phyloP scores from a whole-genome alignment of 1,139 yeast genomes.

The Zygosaccharomyces pseudobailii region DNA sequence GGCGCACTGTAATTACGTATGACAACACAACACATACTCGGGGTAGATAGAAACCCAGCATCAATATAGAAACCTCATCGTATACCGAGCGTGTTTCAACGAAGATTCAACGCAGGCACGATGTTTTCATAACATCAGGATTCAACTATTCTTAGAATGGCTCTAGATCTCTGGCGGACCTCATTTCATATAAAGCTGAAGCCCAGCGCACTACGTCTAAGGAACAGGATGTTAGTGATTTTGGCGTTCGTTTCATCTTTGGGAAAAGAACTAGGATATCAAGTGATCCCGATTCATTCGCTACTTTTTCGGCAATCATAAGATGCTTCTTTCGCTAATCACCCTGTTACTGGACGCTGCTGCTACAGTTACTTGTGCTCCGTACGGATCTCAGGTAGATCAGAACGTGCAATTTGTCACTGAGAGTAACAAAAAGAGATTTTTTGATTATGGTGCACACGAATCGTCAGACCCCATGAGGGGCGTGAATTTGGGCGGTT shows the following conservation, averaged over 20 bases:
- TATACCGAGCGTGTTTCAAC: background rate
- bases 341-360: background rate
- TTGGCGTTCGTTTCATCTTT: too few relatives aligned
- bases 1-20: too few relatives aligned
- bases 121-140: background rate
- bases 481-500: slow-evolving; percentile 89
- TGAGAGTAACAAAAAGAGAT: slow-evolving; percentile 22
- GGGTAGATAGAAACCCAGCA: background rate
- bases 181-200: background rate
- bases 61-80: background rate
- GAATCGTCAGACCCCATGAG: slow-evolving; percentile 37
- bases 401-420: slow-evolving; percentile 18
- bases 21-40: too few relatives aligned
- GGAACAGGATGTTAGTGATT: too few relatives aligned
- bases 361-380: background rate
- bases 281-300: too few relatives aligned
- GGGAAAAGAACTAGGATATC: too few relatives aligned
- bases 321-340: background rate
- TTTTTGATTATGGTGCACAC: slow-evolving; percentile 23
- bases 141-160: background rate
- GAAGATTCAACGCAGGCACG: background rate
- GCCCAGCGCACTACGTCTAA: background rate
- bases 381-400: background rate
- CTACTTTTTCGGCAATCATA: too few relatives aligned
- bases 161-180: background rate